Evolutionary conservation across 2,329 filamentous ascomycete species (phyloP), one percentile per base, ranked within the genome.

Genomic region (Lasiodiplodia theobromae): DNA sequence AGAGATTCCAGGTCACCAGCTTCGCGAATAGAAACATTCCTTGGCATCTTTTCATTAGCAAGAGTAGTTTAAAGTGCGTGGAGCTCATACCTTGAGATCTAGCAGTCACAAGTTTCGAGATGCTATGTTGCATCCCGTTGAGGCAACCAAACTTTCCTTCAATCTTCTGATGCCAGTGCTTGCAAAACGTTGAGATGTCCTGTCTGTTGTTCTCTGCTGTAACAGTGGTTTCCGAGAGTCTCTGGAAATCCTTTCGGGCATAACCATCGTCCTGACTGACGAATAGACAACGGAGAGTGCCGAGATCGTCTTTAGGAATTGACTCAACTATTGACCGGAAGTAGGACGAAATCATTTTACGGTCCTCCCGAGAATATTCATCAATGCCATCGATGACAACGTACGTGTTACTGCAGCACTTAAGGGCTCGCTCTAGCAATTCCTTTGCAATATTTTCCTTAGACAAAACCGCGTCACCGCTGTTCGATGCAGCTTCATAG

Each of bases 371-470:
- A 1, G 75, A 69, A 63, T 80, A 82, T 68, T 84, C 82, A 60
- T 84, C 82, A 16, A 84, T 69, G 0, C 83, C 82, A 69, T 85
- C 83, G n/a, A 85, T 73, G 7, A 85, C 70, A 40, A 84, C 75
- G 70, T 79, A 82, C 11, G 78, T 71, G 2, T 72, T 73, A 11
- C 68, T 38, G 44, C 68, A 73, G 34, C 70, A 71, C 2, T 79
- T 72, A 14, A 76, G 74, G 23, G 78, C 77, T 0, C 76, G 66
- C 1, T 76, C 72, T 2, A 83, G 70, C 3, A 83, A 73, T 0
- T 74, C 67, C 25, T 75, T 69, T 23, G 78, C 75, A 0, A 71
- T 70, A 1, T 69, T 69, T 0, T 71, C 68, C 4, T 74, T 73
- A 2, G 68, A 71, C 5, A 82, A 72, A 6, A 73, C 72, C 3